Percentiles rank a stretch among this genome's conserved stretches.
phyloP scores from a whole-genome alignment of 495 filamentous ascomycete genomes.

The Trichoderma virens region DNA sequence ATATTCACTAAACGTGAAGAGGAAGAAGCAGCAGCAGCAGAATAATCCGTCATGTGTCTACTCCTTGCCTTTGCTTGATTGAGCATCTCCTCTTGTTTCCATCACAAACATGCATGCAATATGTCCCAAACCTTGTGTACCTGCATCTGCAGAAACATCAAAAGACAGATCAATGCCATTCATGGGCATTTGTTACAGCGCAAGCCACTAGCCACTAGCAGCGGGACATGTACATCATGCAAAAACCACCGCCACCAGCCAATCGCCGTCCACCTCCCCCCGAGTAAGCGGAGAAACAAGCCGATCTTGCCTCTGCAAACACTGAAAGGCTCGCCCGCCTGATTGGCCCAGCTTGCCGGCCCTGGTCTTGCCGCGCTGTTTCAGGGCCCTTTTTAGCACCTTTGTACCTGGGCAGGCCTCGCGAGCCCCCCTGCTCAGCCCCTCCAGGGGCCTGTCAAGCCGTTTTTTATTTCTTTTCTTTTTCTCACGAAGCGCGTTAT shows the following conservation, averaged over 20 bases:
- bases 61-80: too few species aligned
- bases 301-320: not conserved
- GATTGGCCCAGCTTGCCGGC: not conserved
- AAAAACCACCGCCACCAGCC: not conserved
- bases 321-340: not conserved
- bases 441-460: too few species aligned
- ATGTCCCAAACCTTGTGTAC: not conserved
- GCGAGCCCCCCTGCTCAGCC: too few species aligned
- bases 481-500: too few species aligned
- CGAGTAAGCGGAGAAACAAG: not conserved
- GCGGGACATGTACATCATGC: too few species aligned
- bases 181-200: not conserved
- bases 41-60: too few species aligned
- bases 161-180: too few species aligned
- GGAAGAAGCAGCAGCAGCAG: too few species aligned
- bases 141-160: not conserved
- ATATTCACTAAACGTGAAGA: too few species aligned
- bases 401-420: not conserved
- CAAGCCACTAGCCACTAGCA: not conserved
- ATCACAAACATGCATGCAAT: too few species aligned
- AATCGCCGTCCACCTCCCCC: not conserved
- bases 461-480: too few species aligned
- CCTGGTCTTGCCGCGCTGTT: not conserved
- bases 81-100: too few species aligned
- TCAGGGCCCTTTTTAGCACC: slow-evolving; percentile 1